A percentile compares a stretch with the other conserved stretches of the same genome.
phyloP scores from a whole-genome alignment of 192 early-diverging fungal genomes.

The Coemansia sp. region DNA sequence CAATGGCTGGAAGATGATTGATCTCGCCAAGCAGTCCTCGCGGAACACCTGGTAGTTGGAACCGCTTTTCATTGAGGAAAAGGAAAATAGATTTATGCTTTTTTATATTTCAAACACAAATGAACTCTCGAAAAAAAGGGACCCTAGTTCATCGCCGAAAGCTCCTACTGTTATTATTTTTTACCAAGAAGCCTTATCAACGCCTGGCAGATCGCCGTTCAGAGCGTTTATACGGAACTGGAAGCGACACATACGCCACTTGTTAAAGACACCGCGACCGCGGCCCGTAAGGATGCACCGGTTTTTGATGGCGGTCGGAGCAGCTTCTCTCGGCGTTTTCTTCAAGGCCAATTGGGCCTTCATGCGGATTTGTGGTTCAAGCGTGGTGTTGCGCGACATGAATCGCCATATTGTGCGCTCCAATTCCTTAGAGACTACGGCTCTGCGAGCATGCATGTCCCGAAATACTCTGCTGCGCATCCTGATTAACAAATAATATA shows the following conservation, averaged over 20 bases:
- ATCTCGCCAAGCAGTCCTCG: conserved; percentile 74
- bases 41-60: conserved; percentile 48
- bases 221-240: conserved; percentile 79
- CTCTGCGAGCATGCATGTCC: conserved; percentile 69
- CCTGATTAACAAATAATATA: conserved; percentile 1
- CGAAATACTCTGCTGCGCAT: conserved; percentile 59
- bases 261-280: conserved; percentile 71
- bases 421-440: conserved; percentile 67
- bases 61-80: background rate
- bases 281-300: conserved; percentile 75
- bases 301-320: conserved; percentile 66
- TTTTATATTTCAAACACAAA: background rate
- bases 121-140: background rate
- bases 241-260: conserved; percentile 73
- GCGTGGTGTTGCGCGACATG: conserved; percentile 72
- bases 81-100: conserved; percentile 13
- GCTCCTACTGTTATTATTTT: background rate
- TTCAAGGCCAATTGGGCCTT: conserved; percentile 75
- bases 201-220: conserved; percentile 76
- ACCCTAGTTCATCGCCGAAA: too few relatives aligned
- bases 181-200: conserved; percentile 80
- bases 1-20: conserved; percentile 89
- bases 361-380: conserved; percentile 70
- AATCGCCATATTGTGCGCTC: conserved; percentile 73
- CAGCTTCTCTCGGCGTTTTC: conserved; percentile 63